These are phyloP conservation scores for Tripterygium wilfordii DNA, from an alignment of 177 flowering plant genomes.

Conservation along the genomic window DNA sequence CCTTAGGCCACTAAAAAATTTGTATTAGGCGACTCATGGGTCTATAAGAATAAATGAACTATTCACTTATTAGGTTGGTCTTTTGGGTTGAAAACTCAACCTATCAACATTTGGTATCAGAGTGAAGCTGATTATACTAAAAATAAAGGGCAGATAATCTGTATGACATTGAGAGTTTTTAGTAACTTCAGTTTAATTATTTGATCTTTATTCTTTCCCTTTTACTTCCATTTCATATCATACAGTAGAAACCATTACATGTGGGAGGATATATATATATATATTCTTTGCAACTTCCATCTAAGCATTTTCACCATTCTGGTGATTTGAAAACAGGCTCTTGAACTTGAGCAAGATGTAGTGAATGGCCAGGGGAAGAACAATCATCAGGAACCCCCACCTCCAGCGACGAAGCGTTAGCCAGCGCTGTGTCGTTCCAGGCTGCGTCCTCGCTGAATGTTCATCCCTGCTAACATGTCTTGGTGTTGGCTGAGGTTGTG, in stretches of 20 bases:
- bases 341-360: constrained; percentile 18
- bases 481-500: constrained; percentile 18
- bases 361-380: constrained; percentile 8
- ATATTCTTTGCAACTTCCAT: neutral
- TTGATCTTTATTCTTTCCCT: no score
- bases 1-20: no score
- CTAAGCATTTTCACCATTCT: neutral
- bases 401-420: neutral
- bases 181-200: no score
- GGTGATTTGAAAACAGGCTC: constrained; percentile 1
- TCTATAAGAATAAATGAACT: no score
- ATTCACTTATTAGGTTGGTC: no score
- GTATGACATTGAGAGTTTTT: no score
- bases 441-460: neutral
- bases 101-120: no score
- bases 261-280: neutral
- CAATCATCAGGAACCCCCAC: constrained; percentile 13
- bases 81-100: no score
- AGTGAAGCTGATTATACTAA: no score
- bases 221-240: neutral
- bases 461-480: constrained; percentile 19
- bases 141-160: no score
- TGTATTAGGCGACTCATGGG: no score
- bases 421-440: no score
- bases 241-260: neutral